Base-by-base conservation (phyloP, 345 rosid species). In the Carallia brachiata region DNA sequence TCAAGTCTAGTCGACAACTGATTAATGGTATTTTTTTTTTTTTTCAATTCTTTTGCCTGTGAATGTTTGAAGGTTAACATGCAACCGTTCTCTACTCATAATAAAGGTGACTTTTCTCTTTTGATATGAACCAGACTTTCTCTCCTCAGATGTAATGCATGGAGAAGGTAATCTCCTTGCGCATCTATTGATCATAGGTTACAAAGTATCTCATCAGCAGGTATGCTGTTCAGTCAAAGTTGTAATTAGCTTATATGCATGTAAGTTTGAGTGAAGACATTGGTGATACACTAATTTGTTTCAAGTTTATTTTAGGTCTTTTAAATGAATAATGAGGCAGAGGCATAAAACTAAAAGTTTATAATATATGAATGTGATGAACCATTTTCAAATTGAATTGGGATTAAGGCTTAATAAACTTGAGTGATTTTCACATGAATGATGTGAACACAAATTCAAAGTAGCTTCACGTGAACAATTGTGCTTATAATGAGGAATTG, bases 151-250 rank as follows among this genome's bases (percentile, higher is more conserved):
- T 71, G 85, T 88, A 61, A 94, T 90, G 98, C 97, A 83, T 44
- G 98, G 98, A 74, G 96, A 91, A 82, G 98, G 98, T 73, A 90
- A 87, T 83, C 88, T 94, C 67, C 83, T 90, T 28, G 86, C 95
- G n/a, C 98, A 90, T 86, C 86, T 94, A 28, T 81, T 75, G 82
- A 82, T 85, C 73, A 52, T 94, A 60, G 96, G 98, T 56, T 94
- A 84, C 90, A 87, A 78, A 82, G 80, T 90, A 64, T 86, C 89
- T 66, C 87, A 89, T 69, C 88, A 88, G 71, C 97, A 94, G 96
- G 98, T 94, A 85, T 55, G 36, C 61, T 3, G 67, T 81, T 65
- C 59, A 54, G 17, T 77, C 57, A 72, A 19, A 70, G 52, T 23
- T 6, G 59, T 28, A 27, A n/a, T 73, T 2, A 7, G 32, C 64